These are phyloP conservation scores for Cucurbita ficifolia DNA, from an alignment of 306 rosid genomes.

Conservation along the genomic window DNA sequence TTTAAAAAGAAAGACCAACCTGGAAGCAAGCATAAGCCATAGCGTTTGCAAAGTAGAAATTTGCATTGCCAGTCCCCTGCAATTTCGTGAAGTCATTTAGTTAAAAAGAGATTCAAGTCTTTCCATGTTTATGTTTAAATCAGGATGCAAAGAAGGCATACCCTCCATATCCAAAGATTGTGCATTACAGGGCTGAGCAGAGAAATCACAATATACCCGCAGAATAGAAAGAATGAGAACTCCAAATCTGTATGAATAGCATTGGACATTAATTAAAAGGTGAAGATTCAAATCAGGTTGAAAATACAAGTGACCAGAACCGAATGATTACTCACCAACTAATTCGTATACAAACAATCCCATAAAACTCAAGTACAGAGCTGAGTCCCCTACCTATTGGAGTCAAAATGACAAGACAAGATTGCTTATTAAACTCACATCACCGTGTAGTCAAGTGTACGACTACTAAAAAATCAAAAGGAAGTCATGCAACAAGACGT, in stretches of 20 bases:
- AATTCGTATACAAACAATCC: slow-evolving; percentile 82
- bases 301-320: neutral
- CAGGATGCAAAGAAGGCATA: slow-evolving; percentile 23
- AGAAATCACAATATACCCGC: slow-evolving; percentile 76
- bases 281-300: slow-evolving; percentile 2
- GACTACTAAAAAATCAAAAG: neutral
- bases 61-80: slow-evolving; percentile 97
- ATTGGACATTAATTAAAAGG: slow-evolving; percentile 18
- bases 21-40: slow-evolving; percentile 80
- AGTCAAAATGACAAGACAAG: slow-evolving; percentile 11
- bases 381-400: slow-evolving; percentile 75
- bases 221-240: slow-evolving; percentile 78
- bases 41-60: slow-evolving; percentile 89
- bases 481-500: neutral
- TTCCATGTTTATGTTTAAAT: neutral
- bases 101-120: neutral
- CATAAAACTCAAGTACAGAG: slow-evolving; percentile 68
- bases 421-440: neutral
- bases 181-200: slow-evolving; percentile 97
- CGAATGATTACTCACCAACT: slow-evolving; percentile 28
- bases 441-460: neutral
- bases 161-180: slow-evolving; percentile 99
- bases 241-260: slow-evolving; percentile 61
- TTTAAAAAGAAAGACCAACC: slow-evolving; percentile 24
- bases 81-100: slow-evolving; percentile 15